Evolutionary conservation across 2,329 filamentous ascomycete species (phyloP).

Genomic region (Aureobasidium melanogenum): DNA sequence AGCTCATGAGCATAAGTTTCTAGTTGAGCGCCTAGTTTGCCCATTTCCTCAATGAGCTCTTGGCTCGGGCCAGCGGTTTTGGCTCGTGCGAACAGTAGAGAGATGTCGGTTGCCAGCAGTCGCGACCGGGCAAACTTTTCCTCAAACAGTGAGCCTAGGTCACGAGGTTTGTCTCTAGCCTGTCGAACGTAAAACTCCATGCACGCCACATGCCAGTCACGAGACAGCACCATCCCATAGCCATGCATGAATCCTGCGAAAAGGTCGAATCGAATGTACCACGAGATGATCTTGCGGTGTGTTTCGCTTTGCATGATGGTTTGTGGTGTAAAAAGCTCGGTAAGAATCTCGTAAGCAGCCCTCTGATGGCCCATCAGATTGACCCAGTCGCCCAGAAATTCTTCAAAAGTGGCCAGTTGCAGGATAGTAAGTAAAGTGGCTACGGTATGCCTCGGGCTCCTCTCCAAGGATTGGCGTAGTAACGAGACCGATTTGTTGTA

Average conservation of each 20-base stretch:
- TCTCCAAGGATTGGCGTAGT: constrained; percentile 62
- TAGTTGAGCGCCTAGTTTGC: constrained; percentile 42
- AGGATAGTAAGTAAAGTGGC: constrained; percentile 78
- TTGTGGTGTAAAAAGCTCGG: constrained; percentile 66
- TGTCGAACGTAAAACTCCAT: constrained; percentile 56
- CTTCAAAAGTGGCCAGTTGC: constrained; percentile 91
- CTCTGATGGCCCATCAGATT: constrained; percentile 89
- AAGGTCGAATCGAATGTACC: constrained; percentile 85
- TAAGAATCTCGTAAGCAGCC: constrained; percentile 75
- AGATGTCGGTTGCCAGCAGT: constrained; percentile 70
- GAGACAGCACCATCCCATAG: constrained; percentile 61
- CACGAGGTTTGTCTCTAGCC: constrained; percentile 49
- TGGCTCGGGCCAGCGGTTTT: constrained; percentile 49
- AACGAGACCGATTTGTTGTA: constrained; percentile 82
- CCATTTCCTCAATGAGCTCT: constrained; percentile 49
- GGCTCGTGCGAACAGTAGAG: constrained; percentile 59
- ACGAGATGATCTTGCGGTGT: constrained; percentile 66
- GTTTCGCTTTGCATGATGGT: constrained; percentile 63
- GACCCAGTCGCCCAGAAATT: constrained; percentile 91
- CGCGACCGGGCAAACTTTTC: constrained; percentile 57
- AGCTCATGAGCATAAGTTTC: constrained; percentile 39
- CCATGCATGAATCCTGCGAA: constrained; percentile 77
- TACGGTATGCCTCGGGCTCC: constrained; percentile 60
- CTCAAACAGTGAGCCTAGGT: constrained; percentile 54
- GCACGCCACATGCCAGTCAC: constrained; percentile 66